phyloP scores from a whole-genome alignment of 179 eudicot genomes.

The Sideroxylon spinosum region DNA sequence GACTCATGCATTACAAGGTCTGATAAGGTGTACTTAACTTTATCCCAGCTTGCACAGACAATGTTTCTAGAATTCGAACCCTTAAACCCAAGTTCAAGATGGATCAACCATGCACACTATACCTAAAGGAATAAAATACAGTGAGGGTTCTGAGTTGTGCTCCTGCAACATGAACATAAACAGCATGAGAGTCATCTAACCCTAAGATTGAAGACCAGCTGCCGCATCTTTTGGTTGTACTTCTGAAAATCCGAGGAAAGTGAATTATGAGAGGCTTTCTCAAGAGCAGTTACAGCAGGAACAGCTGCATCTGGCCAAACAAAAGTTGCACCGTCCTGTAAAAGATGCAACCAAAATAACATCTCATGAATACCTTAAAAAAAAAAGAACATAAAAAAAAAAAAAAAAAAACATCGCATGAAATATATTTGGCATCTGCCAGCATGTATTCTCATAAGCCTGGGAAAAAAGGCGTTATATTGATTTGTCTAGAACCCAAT shows the following conservation, averaged over 20 bases:
- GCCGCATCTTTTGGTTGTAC: constrained; percentile 93
- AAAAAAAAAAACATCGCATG: background rate
- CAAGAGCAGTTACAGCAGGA: constrained; percentile 68
- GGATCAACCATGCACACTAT: background rate
- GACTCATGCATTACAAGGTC: no score
- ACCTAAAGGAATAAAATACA: background rate
- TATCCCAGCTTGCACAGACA: no score
- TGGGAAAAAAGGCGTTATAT: background rate
- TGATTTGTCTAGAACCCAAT: background rate
- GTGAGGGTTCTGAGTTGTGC: background rate
- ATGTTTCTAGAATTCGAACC: no score
- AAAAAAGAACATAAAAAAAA: no score
- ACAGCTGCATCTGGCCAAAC: constrained; percentile 90
- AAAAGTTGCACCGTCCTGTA: constrained; percentile 41
- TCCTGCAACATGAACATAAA: background rate
- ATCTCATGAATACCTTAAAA: background rate
- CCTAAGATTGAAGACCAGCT: constrained; percentile 72
- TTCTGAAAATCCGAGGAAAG: constrained; percentile 65
- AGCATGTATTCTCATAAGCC: background rate
- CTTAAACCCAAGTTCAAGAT: no score
- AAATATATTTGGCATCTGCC: background rate
- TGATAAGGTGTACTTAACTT: no score
- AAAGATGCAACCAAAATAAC: constrained; percentile 10
- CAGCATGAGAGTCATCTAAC: constrained; percentile 31
- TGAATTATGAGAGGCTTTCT: constrained; percentile 76